Conservation (phyloP, 257 asterid species). For the Ophiorrhiza pumila region DNA sequence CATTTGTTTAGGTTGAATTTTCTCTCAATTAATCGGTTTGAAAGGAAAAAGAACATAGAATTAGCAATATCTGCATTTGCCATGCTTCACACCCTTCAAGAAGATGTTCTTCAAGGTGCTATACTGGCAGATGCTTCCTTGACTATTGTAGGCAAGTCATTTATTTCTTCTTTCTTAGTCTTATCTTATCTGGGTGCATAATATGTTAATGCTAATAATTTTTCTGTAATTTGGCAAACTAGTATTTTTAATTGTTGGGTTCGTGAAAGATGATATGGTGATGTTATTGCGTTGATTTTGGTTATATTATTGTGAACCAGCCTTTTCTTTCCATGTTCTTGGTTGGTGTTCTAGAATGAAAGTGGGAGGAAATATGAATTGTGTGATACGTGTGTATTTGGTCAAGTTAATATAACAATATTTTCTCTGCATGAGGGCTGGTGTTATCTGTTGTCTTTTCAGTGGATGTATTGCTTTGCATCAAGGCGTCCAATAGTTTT, state of each 20-base stretch:
- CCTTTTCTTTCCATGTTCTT: not conserved
- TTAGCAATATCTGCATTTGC: conserved; percentile 93
- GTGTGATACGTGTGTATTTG: not conserved
- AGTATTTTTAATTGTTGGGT: not conserved
- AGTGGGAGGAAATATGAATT: not conserved
- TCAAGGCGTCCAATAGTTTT: too few relatives aligned
- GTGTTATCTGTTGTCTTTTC: too few relatives aligned
- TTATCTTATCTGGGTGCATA: not conserved
- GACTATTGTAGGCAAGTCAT: conserved; percentile 62
- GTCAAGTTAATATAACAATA: not conserved
- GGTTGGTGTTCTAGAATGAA: not conserved
- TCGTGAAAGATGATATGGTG: not conserved
- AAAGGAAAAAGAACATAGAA: conserved; percentile 86
- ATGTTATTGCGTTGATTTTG: not conserved
- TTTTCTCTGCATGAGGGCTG: not conserved
- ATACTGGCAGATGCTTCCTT: conserved; percentile 47
- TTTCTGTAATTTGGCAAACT: not conserved
- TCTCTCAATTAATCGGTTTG: conserved; percentile 96
- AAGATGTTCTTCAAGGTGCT: conserved; percentile 34
- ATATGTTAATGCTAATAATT: not conserved
- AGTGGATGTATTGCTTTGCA: too few relatives aligned
- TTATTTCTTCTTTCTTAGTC: conserved; percentile 1
- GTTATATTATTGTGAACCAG: not conserved
- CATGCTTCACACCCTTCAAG: conserved; percentile 41
- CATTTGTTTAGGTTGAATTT: conserved; percentile 56